phyloP scores from a whole-genome alignment of 768 basidiomycete species.

The Suillus cothurnatus region DNA sequence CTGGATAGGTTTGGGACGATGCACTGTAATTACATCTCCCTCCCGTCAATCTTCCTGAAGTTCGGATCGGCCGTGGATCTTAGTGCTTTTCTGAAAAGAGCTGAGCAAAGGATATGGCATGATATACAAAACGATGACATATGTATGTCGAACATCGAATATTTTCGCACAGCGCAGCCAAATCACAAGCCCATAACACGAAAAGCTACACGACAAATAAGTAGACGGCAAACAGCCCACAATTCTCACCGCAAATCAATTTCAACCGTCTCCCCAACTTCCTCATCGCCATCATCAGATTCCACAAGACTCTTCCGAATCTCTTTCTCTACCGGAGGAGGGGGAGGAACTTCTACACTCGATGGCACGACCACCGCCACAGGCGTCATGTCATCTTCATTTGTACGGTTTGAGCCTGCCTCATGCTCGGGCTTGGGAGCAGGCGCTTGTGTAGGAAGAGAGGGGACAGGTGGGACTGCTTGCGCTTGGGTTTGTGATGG shows the following conservation, averaged over 20 bases:
- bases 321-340: slow-evolving; percentile 80
- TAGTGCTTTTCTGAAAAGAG: not conserved
- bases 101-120: not conserved
- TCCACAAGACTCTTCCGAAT: slow-evolving; percentile 43
- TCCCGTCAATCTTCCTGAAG: too few relatives aligned
- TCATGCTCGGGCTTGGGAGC: slow-evolving; percentile 7
- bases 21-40: not conserved
- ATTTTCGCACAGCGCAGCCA: not conserved
- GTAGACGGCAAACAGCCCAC: not conserved
- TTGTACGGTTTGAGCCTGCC: slow-evolving; percentile 11
- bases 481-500: slow-evolving; percentile 34
- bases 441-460: slow-evolving; percentile 22
- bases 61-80: not conserved
- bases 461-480: slow-evolving; percentile 16
- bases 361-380: slow-evolving; percentile 54
- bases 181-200: not conserved
- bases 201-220: not conserved
- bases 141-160: not conserved
- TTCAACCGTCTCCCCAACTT: slow-evolving; percentile 79
- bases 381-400: slow-evolving; percentile 14
- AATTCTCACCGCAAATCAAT: slow-evolving; percentile 50
- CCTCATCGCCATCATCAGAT: slow-evolving; percentile 64
- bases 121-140: not conserved
- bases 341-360: slow-evolving; percentile 76
- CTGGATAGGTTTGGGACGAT: not conserved